phyloP scores from a whole-genome alignment of 345 rosid genomes.

The Mangifera indica region DNA sequence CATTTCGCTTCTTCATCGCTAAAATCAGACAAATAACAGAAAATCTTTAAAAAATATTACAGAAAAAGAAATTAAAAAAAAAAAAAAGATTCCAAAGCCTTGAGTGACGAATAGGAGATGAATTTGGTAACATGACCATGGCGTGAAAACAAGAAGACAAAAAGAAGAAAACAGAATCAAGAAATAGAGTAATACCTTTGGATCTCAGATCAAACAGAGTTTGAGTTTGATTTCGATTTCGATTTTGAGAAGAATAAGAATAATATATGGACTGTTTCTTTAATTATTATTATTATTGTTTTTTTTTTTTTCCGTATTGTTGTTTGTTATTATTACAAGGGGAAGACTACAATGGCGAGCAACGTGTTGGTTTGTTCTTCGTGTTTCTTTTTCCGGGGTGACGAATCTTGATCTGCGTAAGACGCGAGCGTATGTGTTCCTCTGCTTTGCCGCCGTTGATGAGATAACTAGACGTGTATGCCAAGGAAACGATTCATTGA shows the following conservation, averaged over 20 bases:
- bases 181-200: background rate
- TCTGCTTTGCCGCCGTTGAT: no score
- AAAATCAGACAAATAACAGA: background rate
- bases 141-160: background rate
- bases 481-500: no score
- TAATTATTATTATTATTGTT: background rate
- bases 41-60: background rate
- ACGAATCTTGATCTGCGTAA: background rate
- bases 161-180: background rate
- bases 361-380: background rate
- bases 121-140: background rate
- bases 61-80: background rate
- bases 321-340: background rate
- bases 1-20: background rate
- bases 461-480: no score
- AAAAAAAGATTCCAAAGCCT: background rate
- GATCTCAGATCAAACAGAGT: background rate
- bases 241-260: background rate
- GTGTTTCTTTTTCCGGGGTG: background rate
- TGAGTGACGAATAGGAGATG: background rate
- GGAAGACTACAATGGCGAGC: conserved; percentile 7
- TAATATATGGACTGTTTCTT: background rate
- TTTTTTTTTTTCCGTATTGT: background rate
- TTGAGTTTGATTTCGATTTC: background rate
- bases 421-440: no score